These are phyloP conservation scores for Sesbania bispinosa DNA, from an alignment of 306 rosid genomes.

Conservation along the genomic window DNA sequence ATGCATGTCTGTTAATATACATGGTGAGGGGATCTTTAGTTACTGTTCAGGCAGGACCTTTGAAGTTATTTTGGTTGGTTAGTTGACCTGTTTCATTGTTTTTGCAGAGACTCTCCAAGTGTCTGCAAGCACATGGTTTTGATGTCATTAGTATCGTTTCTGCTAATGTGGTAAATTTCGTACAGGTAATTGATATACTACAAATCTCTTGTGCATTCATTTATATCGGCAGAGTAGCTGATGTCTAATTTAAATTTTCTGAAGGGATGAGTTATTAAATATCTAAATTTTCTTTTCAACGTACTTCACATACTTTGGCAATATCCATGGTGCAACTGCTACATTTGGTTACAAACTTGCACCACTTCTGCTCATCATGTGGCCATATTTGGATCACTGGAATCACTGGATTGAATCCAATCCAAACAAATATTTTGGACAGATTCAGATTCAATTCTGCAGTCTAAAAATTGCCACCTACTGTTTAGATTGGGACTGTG, in stretches of 20 bases:
- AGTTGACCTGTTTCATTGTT: conserved; percentile 23
- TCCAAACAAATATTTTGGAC: background rate
- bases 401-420: background rate
- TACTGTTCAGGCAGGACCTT: background rate
- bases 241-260: background rate
- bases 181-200: conserved; percentile 53
- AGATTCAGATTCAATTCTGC: background rate
- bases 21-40: background rate
- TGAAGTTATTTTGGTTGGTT: background rate
- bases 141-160: conserved; percentile 56
- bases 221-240: background rate
- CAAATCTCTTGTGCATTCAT: background rate
- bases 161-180: conserved; percentile 55
- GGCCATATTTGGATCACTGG: background rate
- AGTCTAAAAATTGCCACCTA: background rate
- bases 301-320: background rate
- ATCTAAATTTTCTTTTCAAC: background rate
- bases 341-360: background rate
- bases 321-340: background rate
- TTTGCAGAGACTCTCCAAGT: conserved; percentile 77
- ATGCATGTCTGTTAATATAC: background rate
- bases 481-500: background rate
- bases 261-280: background rate
- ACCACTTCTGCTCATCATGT: background rate
- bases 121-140: conserved; percentile 62